Base-by-base conservation (phyloP, 2,329 filamentous ascomycete genomes). In the Fusarium scirpi region DNA sequence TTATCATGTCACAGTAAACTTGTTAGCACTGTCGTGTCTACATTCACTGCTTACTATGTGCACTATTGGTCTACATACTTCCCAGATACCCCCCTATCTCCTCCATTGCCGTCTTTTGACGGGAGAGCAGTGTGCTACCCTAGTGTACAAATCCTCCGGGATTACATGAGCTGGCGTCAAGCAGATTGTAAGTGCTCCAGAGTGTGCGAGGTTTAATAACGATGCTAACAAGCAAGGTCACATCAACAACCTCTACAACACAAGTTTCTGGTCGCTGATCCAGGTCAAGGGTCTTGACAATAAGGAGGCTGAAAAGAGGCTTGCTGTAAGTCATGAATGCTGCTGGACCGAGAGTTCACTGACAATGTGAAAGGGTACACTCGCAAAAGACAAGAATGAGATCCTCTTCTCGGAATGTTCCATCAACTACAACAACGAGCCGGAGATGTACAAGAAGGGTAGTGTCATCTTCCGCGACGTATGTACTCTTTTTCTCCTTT, bases 241-340 rank as follows among this genome's bases (percentile, higher is more conserved):
- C 78, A 97, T 99, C 75, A 99, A 99, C 80, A 99, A 99, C 76
- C 87, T 99, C 7, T 99, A 98, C 81, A 99, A 99, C 79, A 99
- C 96, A 0, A 93, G 94, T 0, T 98, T 98, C 79, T 99, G 96
- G 96, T 85, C 91, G 1, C 84, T 99, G 75, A 91, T 98, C 24
- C 89, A 93, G 69, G 84, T 89, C 49, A 94, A 93, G 4, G 92
- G 91, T 0, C 87, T 96, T 83, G 90, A 88, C 55, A 87, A 89
- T 30, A 91, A 90, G 53, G 91, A 93, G 62, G 96, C 96, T 0
- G 95, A 98, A 78, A 87, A 91, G 76, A 87, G 89, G 63, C 86
- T 99, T 46, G 90, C 92, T 74, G 92, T 92, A 78, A 71, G 84
- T 74, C n/a, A 13, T 25, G 11, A 24, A 16, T 38, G 13, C 44